Base-by-base conservation (phyloP, 371 early-diverging fungal genomes). In the Circinella umbellata region DNA sequence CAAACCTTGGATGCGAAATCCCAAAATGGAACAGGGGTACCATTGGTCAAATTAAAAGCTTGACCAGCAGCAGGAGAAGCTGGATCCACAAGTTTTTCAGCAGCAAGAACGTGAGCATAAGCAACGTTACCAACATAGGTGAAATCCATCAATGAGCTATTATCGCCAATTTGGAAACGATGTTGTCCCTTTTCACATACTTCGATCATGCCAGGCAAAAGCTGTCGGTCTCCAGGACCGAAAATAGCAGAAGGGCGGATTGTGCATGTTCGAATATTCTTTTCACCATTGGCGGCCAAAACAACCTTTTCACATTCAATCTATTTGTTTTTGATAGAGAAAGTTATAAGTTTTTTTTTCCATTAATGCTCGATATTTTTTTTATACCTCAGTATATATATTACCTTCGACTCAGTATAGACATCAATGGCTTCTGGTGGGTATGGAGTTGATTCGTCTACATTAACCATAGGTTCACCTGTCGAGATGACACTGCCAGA, bases 41-140 rank as follows among this genome's bases (percentile, higher is more conserved):
- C 96, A 71, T 97, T 95, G 66, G 97, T 98, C 72, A 98, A 90
- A 70, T 93, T 91, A 80, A 94, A 97, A 11, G 91, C 93, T 86
- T 95, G 80, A 11, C 91, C 90, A 14, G 80, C 80, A 6, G 73
- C 85, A 37, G 80, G 80, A 3, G 82, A 82, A 13, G 71, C 57
- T 10, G 81, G 66, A 38, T 76, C 76, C 7, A 81, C 72, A 42
- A 96, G 78, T 71, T 90, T 92, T 61, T 96, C 91, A 3, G 92
- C 93, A 13, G 96, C 96, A 63, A 96, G 83, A 4, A 96, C 77
- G 73, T 96, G 98, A 14, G 96, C 96, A 63, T 95, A 89, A 4
- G 97, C 96, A 14, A 93, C 90, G 67, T 98, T 98, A 71, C 92
- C 96, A 34, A 98, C 98, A 75, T 95, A 96, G 11, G 97, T 97